Evolutionary conservation across 1,284 basidiomycete genomes (phyloP).

Genomic region (Trichosporon sp.): DNA sequence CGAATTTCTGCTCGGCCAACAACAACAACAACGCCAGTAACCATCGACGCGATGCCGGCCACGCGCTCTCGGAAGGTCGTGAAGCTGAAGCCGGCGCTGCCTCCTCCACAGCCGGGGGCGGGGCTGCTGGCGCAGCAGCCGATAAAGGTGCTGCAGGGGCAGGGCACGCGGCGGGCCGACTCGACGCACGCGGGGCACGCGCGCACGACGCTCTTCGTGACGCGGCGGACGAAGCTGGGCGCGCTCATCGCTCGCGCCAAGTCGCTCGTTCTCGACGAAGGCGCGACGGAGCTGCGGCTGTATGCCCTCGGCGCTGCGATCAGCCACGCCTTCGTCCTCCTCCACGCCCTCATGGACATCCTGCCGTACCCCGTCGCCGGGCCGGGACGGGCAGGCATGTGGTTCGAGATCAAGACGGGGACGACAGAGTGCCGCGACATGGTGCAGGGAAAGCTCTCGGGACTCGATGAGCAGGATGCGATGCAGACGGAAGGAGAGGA

Average conservation of each 20-base stretch:
- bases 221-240: slow-evolving; percentile 71
- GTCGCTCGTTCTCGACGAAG: slow-evolving; percentile 84
- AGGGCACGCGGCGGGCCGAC: slow-evolving; percentile 32
- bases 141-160: slow-evolving; percentile 37
- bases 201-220: slow-evolving; percentile 72
- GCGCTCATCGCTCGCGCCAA: slow-evolving; percentile 60
- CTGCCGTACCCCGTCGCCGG: slow-evolving; percentile 58
- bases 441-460: slow-evolving; percentile 41
- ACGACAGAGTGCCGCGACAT: slow-evolving; percentile 76
- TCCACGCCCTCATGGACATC: slow-evolving; percentile 66
- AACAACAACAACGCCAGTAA: neutral
- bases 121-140: slow-evolving; percentile 18
- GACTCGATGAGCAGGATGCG: neutral
- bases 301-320: slow-evolving; percentile 84
- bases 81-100: slow-evolving; percentile 22
- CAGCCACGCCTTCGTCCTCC: slow-evolving; percentile 68
- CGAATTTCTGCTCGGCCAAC: neutral
- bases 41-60: neutral
- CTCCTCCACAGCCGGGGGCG: slow-evolving; percentile 1
- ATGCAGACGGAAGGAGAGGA: neutral
- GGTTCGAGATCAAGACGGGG: slow-evolving; percentile 65
- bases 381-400: slow-evolving; percentile 56
- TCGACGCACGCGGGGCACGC: slow-evolving; percentile 50
- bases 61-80: neutral
- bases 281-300: slow-evolving; percentile 65